Evolutionary conservation across 2,329 filamentous ascomycete genomes (phyloP).

Genomic region (Tolypocladium tundrense): DNA sequence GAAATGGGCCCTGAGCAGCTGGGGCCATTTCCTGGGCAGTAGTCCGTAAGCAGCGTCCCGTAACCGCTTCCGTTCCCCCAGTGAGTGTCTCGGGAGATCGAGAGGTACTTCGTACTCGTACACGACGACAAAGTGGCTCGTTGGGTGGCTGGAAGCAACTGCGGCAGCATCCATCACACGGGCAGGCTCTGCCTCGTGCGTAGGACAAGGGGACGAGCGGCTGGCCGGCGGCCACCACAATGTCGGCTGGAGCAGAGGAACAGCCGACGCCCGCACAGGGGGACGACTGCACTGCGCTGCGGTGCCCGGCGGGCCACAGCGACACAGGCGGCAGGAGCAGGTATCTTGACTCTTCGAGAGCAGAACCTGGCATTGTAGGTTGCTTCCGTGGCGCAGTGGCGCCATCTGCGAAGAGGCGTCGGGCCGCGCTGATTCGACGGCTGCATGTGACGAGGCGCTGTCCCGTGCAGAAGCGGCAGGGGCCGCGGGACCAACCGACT

Average conservation of each 20-base stretch:
- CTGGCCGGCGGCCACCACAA: neutral
- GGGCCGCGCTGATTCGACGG: constrained; percentile 6
- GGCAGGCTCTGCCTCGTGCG: neutral
- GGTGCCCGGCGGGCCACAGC: neutral
- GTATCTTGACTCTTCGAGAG: neutral
- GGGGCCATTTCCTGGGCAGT: neutral
- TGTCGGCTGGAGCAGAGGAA: neutral
- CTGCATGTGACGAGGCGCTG: constrained; percentile 31
- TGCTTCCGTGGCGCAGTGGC: constrained; percentile 4
- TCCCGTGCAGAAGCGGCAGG: constrained; percentile 34
- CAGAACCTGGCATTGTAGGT: neutral
- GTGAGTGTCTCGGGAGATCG: neutral
- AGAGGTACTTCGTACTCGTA: neutral
- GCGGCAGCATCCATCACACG: neutral
- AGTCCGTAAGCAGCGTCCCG: neutral
- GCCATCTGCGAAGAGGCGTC: neutral
- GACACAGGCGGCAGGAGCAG: neutral
- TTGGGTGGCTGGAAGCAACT: neutral
- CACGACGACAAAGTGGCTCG: neutral
- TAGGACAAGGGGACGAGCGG: neutral
- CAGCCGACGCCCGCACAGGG: neutral
- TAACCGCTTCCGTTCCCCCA: neutral
- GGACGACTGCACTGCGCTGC: neutral
- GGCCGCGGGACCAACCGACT: constrained; percentile 36
- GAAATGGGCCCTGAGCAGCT: too few relatives aligned